Percentiles rank a stretch among this genome's conserved stretches.
Evolutionary conservation across 352 stramenopile genomes (phyloP).

Genomic region (Globisporangium takayamanum): DNA sequence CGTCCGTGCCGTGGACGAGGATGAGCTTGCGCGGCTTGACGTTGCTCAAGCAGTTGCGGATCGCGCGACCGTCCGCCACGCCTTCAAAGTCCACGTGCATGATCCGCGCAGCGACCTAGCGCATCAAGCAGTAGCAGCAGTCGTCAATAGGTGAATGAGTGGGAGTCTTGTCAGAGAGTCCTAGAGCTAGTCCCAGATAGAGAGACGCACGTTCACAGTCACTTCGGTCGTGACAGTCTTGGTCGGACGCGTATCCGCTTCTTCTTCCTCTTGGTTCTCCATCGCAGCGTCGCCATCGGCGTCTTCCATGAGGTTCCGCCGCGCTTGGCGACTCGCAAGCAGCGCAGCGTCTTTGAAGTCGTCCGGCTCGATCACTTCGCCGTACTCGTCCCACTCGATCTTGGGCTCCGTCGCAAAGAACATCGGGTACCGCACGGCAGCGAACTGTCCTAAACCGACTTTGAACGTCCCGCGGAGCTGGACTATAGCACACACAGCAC

Average conservation of each 20-base stretch:
- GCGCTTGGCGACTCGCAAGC: slow-evolving; percentile 48
- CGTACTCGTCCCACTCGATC: slow-evolving; percentile 88
- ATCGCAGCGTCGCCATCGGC: slow-evolving; percentile 62
- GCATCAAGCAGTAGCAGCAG: background rate
- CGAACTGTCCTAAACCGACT: slow-evolving; percentile 78
- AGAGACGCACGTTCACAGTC: slow-evolving; percentile 39
- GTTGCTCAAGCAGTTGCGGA: slow-evolving; percentile 85
- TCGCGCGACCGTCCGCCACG: slow-evolving; percentile 74
- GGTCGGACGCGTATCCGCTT: slow-evolving; percentile 60
- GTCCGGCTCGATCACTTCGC: slow-evolving; percentile 82
- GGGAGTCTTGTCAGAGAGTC: background rate
- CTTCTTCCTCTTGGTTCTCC: slow-evolving; percentile 57
- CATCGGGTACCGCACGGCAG: slow-evolving; percentile 81
- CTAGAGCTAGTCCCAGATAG: background rate
- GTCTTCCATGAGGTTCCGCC: slow-evolving; percentile 57
- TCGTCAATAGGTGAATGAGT: background rate
- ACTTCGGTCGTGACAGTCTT: slow-evolving; percentile 76
- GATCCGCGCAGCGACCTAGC: slow-evolving; percentile 66
- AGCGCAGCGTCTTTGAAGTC: slow-evolving; percentile 78
- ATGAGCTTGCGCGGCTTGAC: slow-evolving; percentile 88
- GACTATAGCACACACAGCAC: slow-evolving; percentile 20
- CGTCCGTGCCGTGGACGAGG: slow-evolving; percentile 76
- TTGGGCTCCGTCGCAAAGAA: slow-evolving; percentile 84
- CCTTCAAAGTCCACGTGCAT: slow-evolving; percentile 83
- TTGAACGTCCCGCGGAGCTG: slow-evolving; percentile 84